Base-by-base conservation (phyloP, 2,329 filamentous ascomycete genomes). In the Ophiostoma quercus region DNA sequence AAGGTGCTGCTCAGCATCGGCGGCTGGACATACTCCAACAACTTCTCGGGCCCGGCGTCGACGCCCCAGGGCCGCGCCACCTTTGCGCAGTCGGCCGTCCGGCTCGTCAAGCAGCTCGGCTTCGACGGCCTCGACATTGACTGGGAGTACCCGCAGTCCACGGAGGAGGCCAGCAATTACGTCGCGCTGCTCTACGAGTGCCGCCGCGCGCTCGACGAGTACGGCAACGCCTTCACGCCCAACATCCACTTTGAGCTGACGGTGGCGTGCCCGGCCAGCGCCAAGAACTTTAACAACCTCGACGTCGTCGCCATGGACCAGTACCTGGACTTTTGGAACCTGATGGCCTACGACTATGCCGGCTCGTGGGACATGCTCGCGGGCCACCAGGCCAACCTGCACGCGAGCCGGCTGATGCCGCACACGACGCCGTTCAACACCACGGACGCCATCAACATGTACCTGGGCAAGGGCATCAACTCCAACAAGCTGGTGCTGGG, bases 341-440 rank as follows among this genome's bases (percentile, higher is more conserved):
- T 93, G 60, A 96, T 96, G 92, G 90, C 91, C 1, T 96, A 96
- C 79, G 92, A 96, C 79, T 96, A 86, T 77, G 88, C 92, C 6
- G 94, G 94, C 0, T 90, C 88, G 2, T 97, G 93, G 92, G 91
- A 94, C 75, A 74, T 80, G 2, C 72, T 75, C 1, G 83, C 91
- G 0, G 92, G 90, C 4, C 93, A 98, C 80, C 89, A 93, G 77
- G 87, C 94, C 5, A 97, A 97, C 77, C 77, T 97, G 51, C 90
- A 85, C 75, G 84, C 84, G 9, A 39, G 0, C 74, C 74, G 1
- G 29, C n/a, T 12, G 75, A 80, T 7, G 75, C 86, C 91, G 0
- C 74, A 79, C 0, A 83, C 84, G 68, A 97, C 94, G 0, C 93
- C 93, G 0, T 97, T 94, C 81, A 92, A 86, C 79, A 92, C 90